Evolutionary conservation across 129 eudicot species (phyloP).

Genomic region (Smallanthus sonchifolius): DNA sequence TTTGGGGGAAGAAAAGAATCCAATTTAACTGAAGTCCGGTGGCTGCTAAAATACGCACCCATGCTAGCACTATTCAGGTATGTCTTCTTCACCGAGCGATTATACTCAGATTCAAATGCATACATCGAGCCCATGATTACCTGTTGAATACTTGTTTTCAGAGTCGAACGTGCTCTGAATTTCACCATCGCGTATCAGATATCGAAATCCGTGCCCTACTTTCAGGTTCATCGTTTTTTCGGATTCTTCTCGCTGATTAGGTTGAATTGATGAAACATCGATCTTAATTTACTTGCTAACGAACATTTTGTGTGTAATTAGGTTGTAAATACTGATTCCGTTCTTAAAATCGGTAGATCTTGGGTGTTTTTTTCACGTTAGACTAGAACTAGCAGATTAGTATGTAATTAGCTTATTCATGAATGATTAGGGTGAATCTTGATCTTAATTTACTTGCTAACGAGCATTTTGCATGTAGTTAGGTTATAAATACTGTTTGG

Average conservation of each 20-base stretch:
- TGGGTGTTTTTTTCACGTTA: background rate
- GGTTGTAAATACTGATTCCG: background rate
- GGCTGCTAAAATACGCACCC: conserved; percentile 4
- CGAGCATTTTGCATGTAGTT: background rate
- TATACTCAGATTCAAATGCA: background rate
- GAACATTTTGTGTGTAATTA: background rate
- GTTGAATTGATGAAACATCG: background rate
- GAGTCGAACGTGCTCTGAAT: conserved; percentile 41
- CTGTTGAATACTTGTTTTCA: conserved; percentile 16
- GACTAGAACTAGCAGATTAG: background rate
- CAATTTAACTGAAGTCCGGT: background rate
- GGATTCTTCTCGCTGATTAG: background rate
- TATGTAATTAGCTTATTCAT: background rate
- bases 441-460: background rate
- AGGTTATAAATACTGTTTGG: background rate
- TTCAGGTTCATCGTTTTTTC: conserved; percentile 34
- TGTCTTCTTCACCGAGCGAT: background rate
- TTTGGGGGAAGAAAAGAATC: background rate
- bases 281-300: background rate
- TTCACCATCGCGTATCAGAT: conserved; percentile 21
- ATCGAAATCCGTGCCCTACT: conserved; percentile 30
- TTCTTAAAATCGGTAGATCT: background rate
- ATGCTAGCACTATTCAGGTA: conserved; percentile 42
- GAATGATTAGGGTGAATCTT: background rate
- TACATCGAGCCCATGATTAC: background rate